Evolutionary conservation across 345 rosid genomes (phyloP).

Genomic region (Lepidium aucheri): DNA sequence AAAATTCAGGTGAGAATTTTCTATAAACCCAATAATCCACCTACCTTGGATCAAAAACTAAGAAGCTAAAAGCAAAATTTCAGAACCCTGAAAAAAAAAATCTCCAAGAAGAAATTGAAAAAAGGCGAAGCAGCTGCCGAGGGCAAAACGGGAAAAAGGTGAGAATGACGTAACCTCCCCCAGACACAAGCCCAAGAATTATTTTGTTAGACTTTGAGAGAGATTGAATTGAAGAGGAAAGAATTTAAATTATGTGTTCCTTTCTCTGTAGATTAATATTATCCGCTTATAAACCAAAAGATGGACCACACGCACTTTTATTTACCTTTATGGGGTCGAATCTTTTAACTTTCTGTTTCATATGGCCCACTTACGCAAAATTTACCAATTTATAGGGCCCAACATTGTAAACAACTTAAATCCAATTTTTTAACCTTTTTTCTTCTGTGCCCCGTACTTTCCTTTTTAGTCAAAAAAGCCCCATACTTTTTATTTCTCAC

Average conservation of each 20-base stretch:
- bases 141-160: slow-evolving; percentile 17
- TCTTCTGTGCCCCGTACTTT: background rate
- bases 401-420: background rate
- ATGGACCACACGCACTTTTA: slow-evolving; percentile 12
- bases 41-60: slow-evolving; percentile 12
- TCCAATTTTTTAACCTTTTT: background rate
- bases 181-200: background rate
- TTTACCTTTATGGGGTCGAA: slow-evolving; percentile 7
- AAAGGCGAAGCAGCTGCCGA: slow-evolving; percentile 10
- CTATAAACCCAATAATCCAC: background rate
- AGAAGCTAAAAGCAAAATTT: slow-evolving; percentile 1
- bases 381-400: background rate
- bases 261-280: background rate
- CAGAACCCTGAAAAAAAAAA: slow-evolving; percentile 10
- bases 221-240: background rate
- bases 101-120: background rate
- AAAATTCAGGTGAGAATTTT: background rate
- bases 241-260: background rate
- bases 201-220: background rate
- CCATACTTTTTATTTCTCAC: background rate
- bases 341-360: background rate
- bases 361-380: slow-evolving; percentile 4
- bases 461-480: background rate
- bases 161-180: slow-evolving; percentile 24
- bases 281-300: background rate